These are phyloP conservation scores for Chaetomium cochliodes DNA, from an alignment of 495 filamentous ascomycete genomes.

Conservation along the genomic window DNA sequence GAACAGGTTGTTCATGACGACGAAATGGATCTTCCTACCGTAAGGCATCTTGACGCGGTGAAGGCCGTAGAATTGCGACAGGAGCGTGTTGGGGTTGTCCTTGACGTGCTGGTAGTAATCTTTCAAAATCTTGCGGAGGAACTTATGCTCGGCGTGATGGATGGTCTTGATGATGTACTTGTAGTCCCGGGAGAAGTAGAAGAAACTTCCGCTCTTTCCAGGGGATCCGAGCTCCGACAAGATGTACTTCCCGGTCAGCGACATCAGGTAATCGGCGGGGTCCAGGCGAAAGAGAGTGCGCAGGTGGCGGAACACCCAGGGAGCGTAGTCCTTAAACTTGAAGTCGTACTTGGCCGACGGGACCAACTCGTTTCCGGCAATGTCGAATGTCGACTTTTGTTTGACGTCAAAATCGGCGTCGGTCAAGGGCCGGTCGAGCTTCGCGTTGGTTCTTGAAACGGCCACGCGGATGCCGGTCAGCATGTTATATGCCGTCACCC, in stretches of 20 bases:
- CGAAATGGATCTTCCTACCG: constrained; percentile 97
- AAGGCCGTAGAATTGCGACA: constrained; percentile 97
- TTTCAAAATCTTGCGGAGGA: constrained; percentile 84
- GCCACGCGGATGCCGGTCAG: constrained; percentile 96
- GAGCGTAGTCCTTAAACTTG: constrained; percentile 99
- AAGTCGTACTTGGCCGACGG: constrained; percentile 99
- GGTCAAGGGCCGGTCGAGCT: constrained; percentile 83
- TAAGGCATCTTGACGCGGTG: constrained; percentile 99
- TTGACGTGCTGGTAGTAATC: constrained; percentile 94
- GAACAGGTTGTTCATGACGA: constrained; percentile 99
- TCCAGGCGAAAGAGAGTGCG: constrained; percentile 86
- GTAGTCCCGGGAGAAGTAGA: constrained; percentile 99
- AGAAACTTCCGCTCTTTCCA: constrained; percentile 98
- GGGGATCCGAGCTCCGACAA: constrained; percentile 95
- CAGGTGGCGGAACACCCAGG: constrained; percentile 96
- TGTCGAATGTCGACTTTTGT: constrained; percentile 98
- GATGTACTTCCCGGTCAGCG: constrained; percentile 97
- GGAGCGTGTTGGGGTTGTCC: constrained; percentile 89
- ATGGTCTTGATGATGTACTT: constrained; percentile 99
- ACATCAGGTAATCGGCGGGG: constrained; percentile 97
- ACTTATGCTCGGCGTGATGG: constrained; percentile 93
- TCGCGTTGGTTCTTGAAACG: constrained; percentile 94
- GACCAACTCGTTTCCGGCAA: constrained; percentile 95
- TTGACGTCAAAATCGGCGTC: constrained; percentile 87
- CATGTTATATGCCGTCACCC: constrained; percentile 99